These are phyloP conservation scores for Metarhizium sp. DNA, from an alignment of 2,329 filamentous ascomycete genomes.

Conservation along the genomic window DNA sequence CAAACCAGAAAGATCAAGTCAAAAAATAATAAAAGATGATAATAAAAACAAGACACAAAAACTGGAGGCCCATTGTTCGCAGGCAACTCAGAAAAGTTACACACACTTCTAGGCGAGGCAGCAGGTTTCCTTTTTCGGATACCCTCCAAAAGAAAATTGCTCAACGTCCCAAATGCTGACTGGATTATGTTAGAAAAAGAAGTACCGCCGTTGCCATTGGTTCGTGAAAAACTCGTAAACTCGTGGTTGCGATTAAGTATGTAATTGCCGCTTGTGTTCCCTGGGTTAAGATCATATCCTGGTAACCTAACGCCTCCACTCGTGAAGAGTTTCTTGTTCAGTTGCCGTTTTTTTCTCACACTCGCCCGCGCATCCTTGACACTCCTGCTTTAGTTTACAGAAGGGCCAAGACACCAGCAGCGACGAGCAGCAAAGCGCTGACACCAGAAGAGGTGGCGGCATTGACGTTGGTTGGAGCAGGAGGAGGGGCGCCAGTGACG, in stretches of 20 bases:
- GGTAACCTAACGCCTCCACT: conserved; percentile 14
- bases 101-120: background rate
- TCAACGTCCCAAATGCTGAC: conserved; percentile 3
- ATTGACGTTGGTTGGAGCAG: conserved; percentile 15
- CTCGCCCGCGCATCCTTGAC: background rate
- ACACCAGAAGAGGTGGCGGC: conserved; percentile 22
- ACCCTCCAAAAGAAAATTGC: background rate
- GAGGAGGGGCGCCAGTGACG: conserved; percentile 8
- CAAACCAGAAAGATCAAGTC: background rate
- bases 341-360: background rate
- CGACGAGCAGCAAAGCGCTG: conserved; percentile 27
- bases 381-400: conserved; percentile 16
- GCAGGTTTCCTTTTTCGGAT: background rate
- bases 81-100: conserved; percentile 7
- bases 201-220: conserved; percentile 5
- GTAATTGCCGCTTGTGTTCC: conserved; percentile 4
- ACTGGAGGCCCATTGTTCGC: conserved; percentile 11
- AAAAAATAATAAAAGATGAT: background rate
- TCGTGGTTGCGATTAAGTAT: conserved; percentile 20
- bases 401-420: conserved; percentile 25
- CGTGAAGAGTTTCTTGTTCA: conserved; percentile 10
- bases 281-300: conserved; percentile 5
- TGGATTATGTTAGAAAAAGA: background rate
- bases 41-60: conserved; percentile 6
- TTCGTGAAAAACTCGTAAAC: conserved; percentile 20